These are phyloP conservation scores for Oxyria digyna DNA, from an alignment of 148 eudicot genomes.

Conservation along the genomic window DNA sequence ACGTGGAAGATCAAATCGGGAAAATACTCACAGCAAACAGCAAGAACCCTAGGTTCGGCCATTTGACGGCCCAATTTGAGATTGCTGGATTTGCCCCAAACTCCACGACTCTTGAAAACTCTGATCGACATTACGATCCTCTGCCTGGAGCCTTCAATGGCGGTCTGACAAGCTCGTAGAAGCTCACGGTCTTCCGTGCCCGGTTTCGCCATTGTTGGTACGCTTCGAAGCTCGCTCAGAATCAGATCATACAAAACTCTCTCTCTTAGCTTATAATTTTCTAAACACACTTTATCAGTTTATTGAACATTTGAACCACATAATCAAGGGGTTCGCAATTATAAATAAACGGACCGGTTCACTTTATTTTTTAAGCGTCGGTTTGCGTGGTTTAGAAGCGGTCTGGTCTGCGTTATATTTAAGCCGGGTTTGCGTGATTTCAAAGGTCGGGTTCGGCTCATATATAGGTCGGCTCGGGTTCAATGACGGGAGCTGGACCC, in stretches of 20 bases:
- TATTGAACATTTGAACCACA: no score
- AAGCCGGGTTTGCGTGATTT: no score
- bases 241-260: background rate
- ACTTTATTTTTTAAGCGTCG: no score
- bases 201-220: constrained; percentile 44
- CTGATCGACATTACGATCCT: constrained; percentile 42
- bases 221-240: constrained; percentile 4
- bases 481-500: constrained; percentile 5
- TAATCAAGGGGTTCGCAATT: no score
- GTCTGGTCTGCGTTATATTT: no score
- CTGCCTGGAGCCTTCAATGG: constrained; percentile 50
- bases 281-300: no score
- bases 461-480: background rate
- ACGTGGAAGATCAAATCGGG: background rate
- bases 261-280: no score
- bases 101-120: constrained; percentile 51
- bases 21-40: constrained; percentile 40
- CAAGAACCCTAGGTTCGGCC: constrained; percentile 90
- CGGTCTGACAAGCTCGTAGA: constrained; percentile 44
- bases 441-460: no score
- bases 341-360: no score
- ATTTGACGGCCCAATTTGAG: constrained; percentile 59
- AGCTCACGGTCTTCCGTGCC: constrained; percentile 58
- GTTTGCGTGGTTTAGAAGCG: no score
- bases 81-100: constrained; percentile 45